Percentiles rank a stretch among this genome's conserved stretches.
These are phyloP conservation scores for Globisporangium camurandrum DNA, from an alignment of 352 stramenopile genomes.

Conservation along the genomic window DNA sequence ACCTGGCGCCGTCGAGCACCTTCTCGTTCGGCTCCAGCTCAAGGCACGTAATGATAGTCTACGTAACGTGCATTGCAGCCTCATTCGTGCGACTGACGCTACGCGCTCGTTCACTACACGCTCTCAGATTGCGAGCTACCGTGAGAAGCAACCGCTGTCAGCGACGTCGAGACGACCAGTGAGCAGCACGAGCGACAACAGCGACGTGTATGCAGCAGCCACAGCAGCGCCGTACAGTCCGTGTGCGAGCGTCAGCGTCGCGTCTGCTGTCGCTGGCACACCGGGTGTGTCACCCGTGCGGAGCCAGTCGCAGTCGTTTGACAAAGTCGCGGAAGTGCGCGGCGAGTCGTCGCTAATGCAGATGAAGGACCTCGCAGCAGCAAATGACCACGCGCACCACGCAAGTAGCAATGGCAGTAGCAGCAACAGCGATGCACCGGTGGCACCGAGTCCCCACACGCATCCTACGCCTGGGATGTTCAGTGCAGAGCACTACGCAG, in stretches of 20 bases:
- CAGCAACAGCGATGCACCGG: background rate
- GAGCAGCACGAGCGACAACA: constrained; percentile 20
- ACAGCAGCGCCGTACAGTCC: background rate
- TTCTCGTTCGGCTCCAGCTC: constrained; percentile 88
- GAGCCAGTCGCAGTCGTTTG: constrained; percentile 7
- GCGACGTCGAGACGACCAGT: constrained; percentile 7
- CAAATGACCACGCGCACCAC: background rate
- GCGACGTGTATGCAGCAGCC: constrained; percentile 19
- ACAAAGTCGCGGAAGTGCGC: constrained; percentile 34
- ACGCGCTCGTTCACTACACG: background rate
- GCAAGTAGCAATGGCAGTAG: too few species aligned
- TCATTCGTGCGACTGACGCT: too few species aligned
- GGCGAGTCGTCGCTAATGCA: constrained; percentile 22
- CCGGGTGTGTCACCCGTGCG: background rate
- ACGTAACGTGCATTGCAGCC: too few species aligned
- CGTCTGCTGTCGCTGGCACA: background rate
- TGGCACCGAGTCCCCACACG: background rate
- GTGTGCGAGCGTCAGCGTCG: background rate
- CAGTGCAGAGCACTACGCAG: constrained; percentile 9
- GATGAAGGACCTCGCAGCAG: constrained; percentile 15
- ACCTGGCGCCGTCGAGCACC: constrained; percentile 82
- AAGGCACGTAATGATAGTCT: constrained; percentile 43
- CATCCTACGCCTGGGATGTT: constrained; percentile 2
- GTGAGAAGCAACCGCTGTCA: constrained; percentile 44
- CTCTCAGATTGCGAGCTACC: constrained; percentile 71